phyloP scores from a whole-genome alignment of 352 stramenopile genomes.

The Lagenidium giganteum region DNA sequence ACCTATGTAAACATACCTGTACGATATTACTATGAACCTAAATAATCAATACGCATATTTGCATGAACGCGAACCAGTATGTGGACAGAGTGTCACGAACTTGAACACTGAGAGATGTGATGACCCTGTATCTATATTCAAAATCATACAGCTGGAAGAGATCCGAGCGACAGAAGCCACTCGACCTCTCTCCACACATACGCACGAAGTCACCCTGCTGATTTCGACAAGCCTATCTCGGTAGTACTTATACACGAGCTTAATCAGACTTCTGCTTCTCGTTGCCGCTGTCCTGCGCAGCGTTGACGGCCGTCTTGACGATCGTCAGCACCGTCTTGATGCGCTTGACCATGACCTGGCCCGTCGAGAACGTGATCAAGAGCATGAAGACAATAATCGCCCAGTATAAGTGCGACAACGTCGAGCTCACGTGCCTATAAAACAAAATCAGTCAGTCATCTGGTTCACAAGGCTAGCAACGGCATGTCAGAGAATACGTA shows the following conservation, averaged over 20 bases:
- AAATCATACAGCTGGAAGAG: too few relatives aligned
- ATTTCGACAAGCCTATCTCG: too few relatives aligned
- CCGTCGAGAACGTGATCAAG: conserved; percentile 76
- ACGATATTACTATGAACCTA: background rate
- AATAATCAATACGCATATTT: too few relatives aligned
- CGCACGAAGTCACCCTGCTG: too few relatives aligned
- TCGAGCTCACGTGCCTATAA: conserved; percentile 78
- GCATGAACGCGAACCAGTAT: too few relatives aligned
- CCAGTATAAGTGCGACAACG: conserved; percentile 83
- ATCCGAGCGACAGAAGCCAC: too few relatives aligned
- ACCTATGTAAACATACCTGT: background rate
- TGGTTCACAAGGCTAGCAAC: conserved; percentile 1
- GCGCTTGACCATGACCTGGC: conserved; percentile 82
- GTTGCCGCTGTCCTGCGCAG: conserved; percentile 26
- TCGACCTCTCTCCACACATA: too few relatives aligned
- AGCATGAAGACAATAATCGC: conserved; percentile 86
- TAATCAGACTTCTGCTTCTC: conserved; percentile 72
- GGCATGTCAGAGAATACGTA: conserved; percentile 37
- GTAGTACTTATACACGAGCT: background rate
- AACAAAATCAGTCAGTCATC: conserved; percentile 7
- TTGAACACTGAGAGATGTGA: too few relatives aligned
- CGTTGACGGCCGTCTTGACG: conserved; percentile 56
- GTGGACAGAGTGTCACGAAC: too few relatives aligned
- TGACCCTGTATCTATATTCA: too few relatives aligned
- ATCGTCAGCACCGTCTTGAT: conserved; percentile 74